Conservation (phyloP, 371 early-diverging fungal species). For the Basidiobolus meristosporus region DNA sequence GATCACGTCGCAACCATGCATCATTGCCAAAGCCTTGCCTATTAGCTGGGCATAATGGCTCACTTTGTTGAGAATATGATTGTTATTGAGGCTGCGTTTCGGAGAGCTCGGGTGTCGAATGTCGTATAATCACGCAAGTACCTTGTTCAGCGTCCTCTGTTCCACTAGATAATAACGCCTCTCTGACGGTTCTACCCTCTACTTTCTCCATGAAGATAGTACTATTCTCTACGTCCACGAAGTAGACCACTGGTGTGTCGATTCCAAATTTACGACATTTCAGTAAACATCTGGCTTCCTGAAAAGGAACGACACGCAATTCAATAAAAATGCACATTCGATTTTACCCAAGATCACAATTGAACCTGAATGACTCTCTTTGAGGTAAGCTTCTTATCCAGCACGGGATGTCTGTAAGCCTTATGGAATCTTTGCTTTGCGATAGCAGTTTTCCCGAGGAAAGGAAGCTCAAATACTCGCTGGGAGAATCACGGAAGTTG, state of each 20-base stretch:
- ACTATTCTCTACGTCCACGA: slow-evolving; percentile 42
- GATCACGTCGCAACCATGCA: slow-evolving; percentile 77
- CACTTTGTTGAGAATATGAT: not conserved
- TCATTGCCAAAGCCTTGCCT: slow-evolving; percentile 48
- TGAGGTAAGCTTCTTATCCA: slow-evolving; percentile 66
- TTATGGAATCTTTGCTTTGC: slow-evolving; percentile 80
- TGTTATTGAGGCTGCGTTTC: not conserved
- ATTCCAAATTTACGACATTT: slow-evolving; percentile 51
- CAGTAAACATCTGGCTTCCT: slow-evolving; percentile 62
- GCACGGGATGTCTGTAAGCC: slow-evolving; percentile 74
- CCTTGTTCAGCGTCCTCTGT: slow-evolving; percentile 2
- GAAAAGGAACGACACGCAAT: not conserved
- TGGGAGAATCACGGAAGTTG: slow-evolving; percentile 13
- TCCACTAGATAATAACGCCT: slow-evolving; percentile 23
- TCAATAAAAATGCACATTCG: not conserved
- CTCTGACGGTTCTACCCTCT: slow-evolving; percentile 51
- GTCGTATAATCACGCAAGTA: no score
- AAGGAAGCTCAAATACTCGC: slow-evolving; percentile 24
- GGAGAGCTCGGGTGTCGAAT: no score
- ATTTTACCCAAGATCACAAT: not conserved
- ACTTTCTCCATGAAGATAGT: slow-evolving; percentile 79
- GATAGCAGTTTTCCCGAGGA: slow-evolving; percentile 25
- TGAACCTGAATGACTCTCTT: slow-evolving; percentile 45
- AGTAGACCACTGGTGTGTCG: slow-evolving; percentile 63
- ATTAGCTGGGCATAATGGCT: slow-evolving; percentile 23